Base-by-base conservation (phyloP, 2,329 filamentous ascomycete species). In the Cyclaneusma minus region DNA sequence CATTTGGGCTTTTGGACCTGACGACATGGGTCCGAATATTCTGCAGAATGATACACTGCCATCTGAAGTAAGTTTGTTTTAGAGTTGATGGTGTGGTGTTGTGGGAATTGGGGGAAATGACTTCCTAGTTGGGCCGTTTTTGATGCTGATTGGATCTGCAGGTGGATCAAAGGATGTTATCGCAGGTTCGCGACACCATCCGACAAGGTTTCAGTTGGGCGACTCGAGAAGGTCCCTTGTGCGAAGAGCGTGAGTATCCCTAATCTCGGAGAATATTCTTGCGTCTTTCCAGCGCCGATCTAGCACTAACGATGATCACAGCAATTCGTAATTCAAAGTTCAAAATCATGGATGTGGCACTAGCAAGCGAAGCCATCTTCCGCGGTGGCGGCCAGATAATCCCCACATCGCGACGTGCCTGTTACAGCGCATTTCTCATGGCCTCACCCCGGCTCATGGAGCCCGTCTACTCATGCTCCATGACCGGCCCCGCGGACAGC, bases 301-400 rank as follows among this genome's bases (percentile, higher is more conserved):
- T 29, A 28, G 25, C 39, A 32, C 48, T 49, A 33, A 48, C 38
- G 41, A 48, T 25, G 33, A 31, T 35, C 34, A 36, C 44, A 83
- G 78, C 89, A 17, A 95, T 98, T 46, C 85, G 89, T 41, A 98
- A 98, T 54, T 83, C 83, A 41, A 94, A 93, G 48, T 98, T 98
- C 66, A 83, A 85, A 48, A 72, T 98, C 44, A 95, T 85, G 34
- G 87, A 95, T 47, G 71, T 93, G 28, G 64, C 78, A 21, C 65
- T 98, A 12, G 87, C 85, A 7, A 65, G 73, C 27, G 84, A 95
- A 54, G 79, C 87, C 27, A 95, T 98, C 46, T 92, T 84, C 62
- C 73, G 89, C 27, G 89, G 89, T 30, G 87, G 87, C 39, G 89
- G 89, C 22, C 89, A 98, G 52, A 91, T 98, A 47, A 98, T 98